phyloP scores from a whole-genome alignment of 1,284 basidiomycete species.

The Fomitopsis betulina region DNA sequence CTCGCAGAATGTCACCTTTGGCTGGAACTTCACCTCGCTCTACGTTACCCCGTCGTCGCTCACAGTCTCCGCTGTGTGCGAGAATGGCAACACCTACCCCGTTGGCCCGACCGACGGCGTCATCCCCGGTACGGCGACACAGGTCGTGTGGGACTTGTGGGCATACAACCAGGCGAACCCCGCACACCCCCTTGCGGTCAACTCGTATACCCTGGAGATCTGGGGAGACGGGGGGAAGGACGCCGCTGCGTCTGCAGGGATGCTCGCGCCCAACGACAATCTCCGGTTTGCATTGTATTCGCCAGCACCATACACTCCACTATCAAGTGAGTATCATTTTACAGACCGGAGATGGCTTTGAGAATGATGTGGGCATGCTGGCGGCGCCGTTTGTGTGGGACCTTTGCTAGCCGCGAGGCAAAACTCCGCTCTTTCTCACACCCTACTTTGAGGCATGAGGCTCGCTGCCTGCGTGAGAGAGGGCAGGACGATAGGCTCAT shows the following conservation, averaged over 20 bases:
- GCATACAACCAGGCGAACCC: constrained; percentile 68
- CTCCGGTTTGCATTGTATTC: constrained; percentile 85
- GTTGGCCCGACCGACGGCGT: constrained; percentile 77
- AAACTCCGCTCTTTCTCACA: background rate
- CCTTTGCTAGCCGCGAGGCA: no score
- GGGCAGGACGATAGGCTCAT: no score
- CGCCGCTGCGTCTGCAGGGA: constrained; percentile 56
- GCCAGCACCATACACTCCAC: constrained; percentile 71
- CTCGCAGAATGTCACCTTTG: constrained; percentile 77
- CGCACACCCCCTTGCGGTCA: constrained; percentile 65
- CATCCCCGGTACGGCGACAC: constrained; percentile 66
- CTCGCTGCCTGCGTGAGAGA: background rate
- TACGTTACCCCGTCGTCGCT: constrained; percentile 64
- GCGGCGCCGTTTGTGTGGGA: no score
- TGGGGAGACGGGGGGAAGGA: constrained; percentile 75
- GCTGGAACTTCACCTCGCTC: constrained; percentile 85
- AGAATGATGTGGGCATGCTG: no score
- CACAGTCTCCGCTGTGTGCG: constrained; percentile 79
- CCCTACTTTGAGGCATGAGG: background rate
- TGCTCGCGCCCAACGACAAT: constrained; percentile 64
- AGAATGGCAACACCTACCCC: constrained; percentile 85
- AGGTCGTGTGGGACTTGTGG: constrained; percentile 80
- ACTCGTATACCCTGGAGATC: constrained; percentile 74
- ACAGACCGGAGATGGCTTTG: no score
- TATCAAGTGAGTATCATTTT: constrained; percentile 51